Evolutionary conservation across 768 basidiomycete genomes (phyloP), one percentile per base, ranked within the genome.

Genomic region (Leccinum longicurvipes): DNA sequence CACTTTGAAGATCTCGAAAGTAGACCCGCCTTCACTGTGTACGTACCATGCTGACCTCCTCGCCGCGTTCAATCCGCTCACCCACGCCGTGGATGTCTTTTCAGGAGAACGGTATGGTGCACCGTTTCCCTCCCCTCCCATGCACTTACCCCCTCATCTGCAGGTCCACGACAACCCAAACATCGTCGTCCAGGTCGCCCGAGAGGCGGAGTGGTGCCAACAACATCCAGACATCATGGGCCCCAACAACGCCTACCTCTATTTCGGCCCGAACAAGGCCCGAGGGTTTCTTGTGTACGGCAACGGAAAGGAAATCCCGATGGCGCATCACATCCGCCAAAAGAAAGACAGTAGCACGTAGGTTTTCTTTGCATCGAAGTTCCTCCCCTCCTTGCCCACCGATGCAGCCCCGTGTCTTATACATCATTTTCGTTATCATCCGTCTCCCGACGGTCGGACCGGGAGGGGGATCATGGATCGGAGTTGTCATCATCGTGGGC

Each of bases 191-290:
- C 79, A 83, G 58, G 72, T 91, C 52, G 77, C 79, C 39, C 82
- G 89, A 17, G 86, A 91, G 63, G 68, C 76, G 0, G 76, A 73
- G 21, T 91, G 89, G 89, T 75, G 82, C 23, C 78, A 83, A 62
- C 83, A 82, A 53, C 83, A 89, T 64, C 81, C 82, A 23, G 78
- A 74, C 47, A 83, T 90, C 59, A 85, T 89, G 83, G 89, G 89
- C n/a, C 89, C 89, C n/a, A 81, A 78, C 56, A 86, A 81, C 39
- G 83, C 89, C 6, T 89, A 79, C 66, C 80, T 90, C 58, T 91
- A 89, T 64, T 83, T 91, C 56, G 89, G 89, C 1, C 87, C 89
- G 6, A 75, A 75, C 41, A 79, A 76, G 52, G 62, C 76, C 3
- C 79, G 81, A 4, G 89, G 89, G 3, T 83, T 83, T 61, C 72